Evolutionary conservation across 495 filamentous ascomycete species (phyloP).

Genomic region (Glutinoglossum americanum): DNA sequence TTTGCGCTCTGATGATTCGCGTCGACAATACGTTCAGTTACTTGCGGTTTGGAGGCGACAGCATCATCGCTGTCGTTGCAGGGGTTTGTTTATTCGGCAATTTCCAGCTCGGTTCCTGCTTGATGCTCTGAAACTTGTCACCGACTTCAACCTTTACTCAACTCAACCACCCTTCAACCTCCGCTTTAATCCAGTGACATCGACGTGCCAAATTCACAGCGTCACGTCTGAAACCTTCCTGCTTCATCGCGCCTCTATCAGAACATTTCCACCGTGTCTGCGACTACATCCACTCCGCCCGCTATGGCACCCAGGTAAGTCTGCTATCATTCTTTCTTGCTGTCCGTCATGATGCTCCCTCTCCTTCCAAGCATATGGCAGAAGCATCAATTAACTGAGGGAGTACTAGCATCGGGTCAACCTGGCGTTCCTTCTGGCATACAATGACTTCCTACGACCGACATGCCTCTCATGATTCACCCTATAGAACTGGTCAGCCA

Average conservation of each 20-base stretch:
- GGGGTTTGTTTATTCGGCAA: slow-evolving; percentile 1
- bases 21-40: background rate
- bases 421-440: slow-evolving; percentile 80
- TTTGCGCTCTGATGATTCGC: background rate
- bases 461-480: slow-evolving; percentile 70
- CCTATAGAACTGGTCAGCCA: slow-evolving; percentile 63
- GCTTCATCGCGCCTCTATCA: background rate
- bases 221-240: background rate
- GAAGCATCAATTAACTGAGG: background rate
- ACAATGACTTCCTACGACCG: slow-evolving; percentile 66
- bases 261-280: background rate
- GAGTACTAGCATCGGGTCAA: slow-evolving; percentile 29
- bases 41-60: background rate
- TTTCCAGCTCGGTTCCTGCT: slow-evolving; percentile 1
- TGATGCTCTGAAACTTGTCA: background rate
- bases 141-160: background rate
- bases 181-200: background rate
- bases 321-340: background rate
- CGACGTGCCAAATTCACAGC: background rate
- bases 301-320: slow-evolving; percentile 4
- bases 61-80: background rate
- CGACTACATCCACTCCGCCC: background rate
- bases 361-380: background rate
- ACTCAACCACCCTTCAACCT: background rate
- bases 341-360: background rate